Evolutionary conservation across 306 rosid species (phyloP), one percentile per base, ranked within the genome.

Genomic region (Aeschynomene evenia): DNA sequence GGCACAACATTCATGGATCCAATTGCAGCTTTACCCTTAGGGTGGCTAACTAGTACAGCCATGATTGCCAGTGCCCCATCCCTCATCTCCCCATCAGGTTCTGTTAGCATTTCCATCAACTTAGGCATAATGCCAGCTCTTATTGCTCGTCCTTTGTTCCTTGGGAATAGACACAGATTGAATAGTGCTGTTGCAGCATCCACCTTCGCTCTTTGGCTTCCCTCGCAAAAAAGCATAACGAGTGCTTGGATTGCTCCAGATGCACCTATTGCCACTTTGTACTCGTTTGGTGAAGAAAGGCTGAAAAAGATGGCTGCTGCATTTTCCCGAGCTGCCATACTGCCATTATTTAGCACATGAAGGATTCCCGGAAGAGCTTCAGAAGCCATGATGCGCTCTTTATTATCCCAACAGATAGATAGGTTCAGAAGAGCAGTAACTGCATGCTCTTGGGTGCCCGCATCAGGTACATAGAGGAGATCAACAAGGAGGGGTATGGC

Each of bases 291-390:
- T 15, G 67, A 79, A 6, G 98, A 92, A 26, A 92, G 90, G 81
- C 96, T 92, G 82, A 92, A 92, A 72, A 89, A 83, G 48, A 96
- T 85, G 31, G 98, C 98, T 2, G 98, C 98, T 11, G 98, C 96
- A 86, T 92, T 92, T 74, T 92, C 98, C 40, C 96, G 87, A 1
- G 96, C 98, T 77, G 83, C 88, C 98, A 89, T 92, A 37, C 85
- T 83, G 56, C 98, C 98, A 31, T 78, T 83, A 75, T 84, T 85
- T 22, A 92, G 92, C 69, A 84, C 96, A 33, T 85, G 80, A 52
- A 92, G 89, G 24, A 92, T 89, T 43, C 96, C 95, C 0, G 85
- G 86, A 67, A 87, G 84, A 14, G 96, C 95, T 59, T 81, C 90
- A 20, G 86, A 81, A 28, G 85, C 68, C 68, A 84, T 85, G 63